phyloP scores from a whole-genome alignment of 1,139 yeast species.

The Geotrichum australiense region DNA sequence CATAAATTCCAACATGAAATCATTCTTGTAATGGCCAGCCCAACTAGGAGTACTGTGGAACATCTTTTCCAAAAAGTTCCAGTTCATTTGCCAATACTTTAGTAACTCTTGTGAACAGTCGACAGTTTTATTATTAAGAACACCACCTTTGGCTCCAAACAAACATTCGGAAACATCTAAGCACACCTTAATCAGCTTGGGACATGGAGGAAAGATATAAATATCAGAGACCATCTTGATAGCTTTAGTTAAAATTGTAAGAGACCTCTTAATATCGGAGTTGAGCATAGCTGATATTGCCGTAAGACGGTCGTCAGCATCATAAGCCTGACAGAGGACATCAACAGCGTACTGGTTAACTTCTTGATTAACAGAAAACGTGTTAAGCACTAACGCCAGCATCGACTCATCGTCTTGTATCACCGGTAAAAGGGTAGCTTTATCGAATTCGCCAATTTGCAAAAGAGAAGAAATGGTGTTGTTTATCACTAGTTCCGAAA shows the following conservation, averaged over 20 bases:
- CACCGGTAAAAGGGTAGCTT: conserved; percentile 39
- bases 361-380: conserved; percentile 25
- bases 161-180: conserved; percentile 66
- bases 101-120: conserved; percentile 30
- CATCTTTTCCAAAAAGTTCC: conserved; percentile 66
- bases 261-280: conserved; percentile 39
- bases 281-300: conserved; percentile 54
- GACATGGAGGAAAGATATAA: conserved; percentile 63
- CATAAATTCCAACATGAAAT: conserved; percentile 66
- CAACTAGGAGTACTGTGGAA: conserved; percentile 64
- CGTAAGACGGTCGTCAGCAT: conserved; percentile 60
- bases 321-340: conserved; percentile 68
- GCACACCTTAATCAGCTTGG: conserved; percentile 63
- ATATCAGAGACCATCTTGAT: conserved; percentile 40
- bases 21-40: conserved; percentile 56
- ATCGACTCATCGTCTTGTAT: conserved; percentile 32
- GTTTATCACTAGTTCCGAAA: conserved; percentile 18
- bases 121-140: conserved; percentile 32
- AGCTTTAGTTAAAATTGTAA: conserved; percentile 45
- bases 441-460: conserved; percentile 40
- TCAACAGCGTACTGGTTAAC: conserved; percentile 57
- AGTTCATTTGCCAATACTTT: conserved; percentile 57
- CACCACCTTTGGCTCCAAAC: conserved; percentile 60
- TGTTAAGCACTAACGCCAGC: conserved; percentile 23
- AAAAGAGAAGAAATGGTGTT: conserved; percentile 19